Conservation (phyloP, 768 basidiomycete genomes). For the Pisolithus microcarpus region DNA sequence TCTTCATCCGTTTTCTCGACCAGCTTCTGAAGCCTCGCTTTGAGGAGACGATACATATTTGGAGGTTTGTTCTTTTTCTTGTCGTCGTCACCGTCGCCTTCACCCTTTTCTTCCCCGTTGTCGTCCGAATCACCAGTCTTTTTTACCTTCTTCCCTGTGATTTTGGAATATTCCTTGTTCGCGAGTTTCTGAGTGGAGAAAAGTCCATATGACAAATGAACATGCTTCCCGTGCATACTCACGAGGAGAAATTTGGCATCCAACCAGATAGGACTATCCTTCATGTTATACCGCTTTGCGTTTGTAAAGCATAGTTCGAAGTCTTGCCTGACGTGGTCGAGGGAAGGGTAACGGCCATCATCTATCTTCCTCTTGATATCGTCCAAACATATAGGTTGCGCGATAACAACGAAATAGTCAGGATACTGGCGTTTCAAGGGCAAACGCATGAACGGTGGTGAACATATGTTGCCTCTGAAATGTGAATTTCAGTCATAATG, state of each 20-base stretch:
- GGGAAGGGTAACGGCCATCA: constrained; percentile 46
- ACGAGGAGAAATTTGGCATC: constrained; percentile 82
- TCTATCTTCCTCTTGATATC: constrained; percentile 82
- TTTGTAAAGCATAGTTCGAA: constrained; percentile 76
- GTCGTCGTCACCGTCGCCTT: constrained; percentile 40
- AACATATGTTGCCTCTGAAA: constrained; percentile 56
- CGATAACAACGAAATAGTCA: constrained; percentile 81
- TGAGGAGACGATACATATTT: constrained; percentile 61
- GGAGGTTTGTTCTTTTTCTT: constrained; percentile 47
- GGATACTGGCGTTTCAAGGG: constrained; percentile 70
- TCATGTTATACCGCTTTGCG: constrained; percentile 76
- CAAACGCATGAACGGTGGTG: constrained; percentile 58
- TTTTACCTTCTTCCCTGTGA: constrained; percentile 37
- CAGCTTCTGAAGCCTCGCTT: constrained; percentile 63
- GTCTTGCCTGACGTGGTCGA: constrained; percentile 62
- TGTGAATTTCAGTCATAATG: constrained; percentile 23
- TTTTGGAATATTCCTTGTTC: constrained; percentile 38
- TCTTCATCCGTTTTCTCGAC: constrained; percentile 62
- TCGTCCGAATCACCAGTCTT: constrained; percentile 33
- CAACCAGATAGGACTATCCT: constrained; percentile 69
- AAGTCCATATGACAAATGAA: constrained; percentile 1
- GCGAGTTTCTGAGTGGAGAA: constrained; percentile 36
- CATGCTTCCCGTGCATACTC: constrained; percentile 20
- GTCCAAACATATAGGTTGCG: constrained; percentile 77
- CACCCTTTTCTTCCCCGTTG: constrained; percentile 33